Percentiles rank a stretch among this genome's conserved stretches.
These are phyloP conservation scores for Cardamine chenopodiifolia DNA, from an alignment of 345 rosid species.

Conservation along the genomic window DNA sequence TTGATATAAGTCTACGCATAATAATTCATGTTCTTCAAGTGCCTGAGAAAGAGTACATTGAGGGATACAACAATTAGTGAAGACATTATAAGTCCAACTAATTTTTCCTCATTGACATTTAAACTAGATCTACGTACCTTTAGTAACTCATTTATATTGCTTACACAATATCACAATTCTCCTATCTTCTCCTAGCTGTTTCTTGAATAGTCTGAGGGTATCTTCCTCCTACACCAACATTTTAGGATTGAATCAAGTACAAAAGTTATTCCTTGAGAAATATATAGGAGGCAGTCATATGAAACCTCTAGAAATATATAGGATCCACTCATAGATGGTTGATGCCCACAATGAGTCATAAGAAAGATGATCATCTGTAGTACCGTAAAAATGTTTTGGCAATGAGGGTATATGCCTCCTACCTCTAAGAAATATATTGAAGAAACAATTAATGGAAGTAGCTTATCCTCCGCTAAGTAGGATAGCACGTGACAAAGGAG, in stretches of 20 bases:
- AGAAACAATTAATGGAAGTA: constrained; percentile 17
- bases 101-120: not conserved
- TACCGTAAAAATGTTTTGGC: not conserved
- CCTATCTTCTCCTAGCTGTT: constrained; percentile 90
- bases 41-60: constrained; percentile 53
- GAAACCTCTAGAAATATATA: not conserved
- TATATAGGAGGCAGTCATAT: not conserved
- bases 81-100: constrained; percentile 45
- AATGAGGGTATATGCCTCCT: not conserved
- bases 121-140: constrained; percentile 52
- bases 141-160: constrained; percentile 79
- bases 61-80: constrained; percentile 8
- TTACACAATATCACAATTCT: constrained; percentile 77
- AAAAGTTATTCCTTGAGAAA: not conserved
- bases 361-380: constrained; percentile 10
- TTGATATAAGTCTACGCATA: constrained; percentile 67
- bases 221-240: constrained; percentile 69
- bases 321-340: not conserved
- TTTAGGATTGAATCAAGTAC: constrained; percentile 5
- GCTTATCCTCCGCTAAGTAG: constrained; percentile 17
- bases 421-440: constrained; percentile 8
- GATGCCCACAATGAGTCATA: constrained; percentile 16
- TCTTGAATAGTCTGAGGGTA: constrained; percentile 63
- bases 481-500: constrained; percentile 4
- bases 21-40: constrained; percentile 83